Evolutionary conservation across 805 yeast species (phyloP).

Genomic region (Kuraishia piskuri): DNA sequence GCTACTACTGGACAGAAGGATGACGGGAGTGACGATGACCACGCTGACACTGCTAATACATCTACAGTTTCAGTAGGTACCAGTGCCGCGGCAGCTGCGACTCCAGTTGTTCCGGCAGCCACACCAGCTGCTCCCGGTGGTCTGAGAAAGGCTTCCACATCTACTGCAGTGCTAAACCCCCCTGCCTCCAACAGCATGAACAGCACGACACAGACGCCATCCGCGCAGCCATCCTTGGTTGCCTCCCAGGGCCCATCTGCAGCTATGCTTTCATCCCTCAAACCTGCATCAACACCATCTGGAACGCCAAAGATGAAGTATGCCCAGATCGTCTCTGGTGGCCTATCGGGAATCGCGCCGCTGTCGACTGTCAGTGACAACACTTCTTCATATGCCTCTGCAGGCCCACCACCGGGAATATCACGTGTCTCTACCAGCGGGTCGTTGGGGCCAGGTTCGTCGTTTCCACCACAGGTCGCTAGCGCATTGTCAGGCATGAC

Average conservation of each 20-base stretch:
- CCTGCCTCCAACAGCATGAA: slow-evolving; percentile 4
- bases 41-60: slow-evolving; percentile 1
- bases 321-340: slow-evolving; percentile 7
- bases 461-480: slow-evolving; percentile 3
- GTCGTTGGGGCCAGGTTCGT: slow-evolving; percentile 3
- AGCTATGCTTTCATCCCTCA: slow-evolving; percentile 4
- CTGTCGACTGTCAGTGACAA: slow-evolving; percentile 7
- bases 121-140: neutral
- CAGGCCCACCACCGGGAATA: slow-evolving; percentile 2
- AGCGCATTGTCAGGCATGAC: neutral
- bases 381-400: slow-evolving; percentile 1
- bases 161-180: too few species aligned
- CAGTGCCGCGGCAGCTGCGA: slow-evolving; percentile 4
- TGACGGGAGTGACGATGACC: slow-evolving; percentile 8
- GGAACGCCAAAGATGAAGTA: slow-evolving; percentile 32
- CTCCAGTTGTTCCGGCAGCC: slow-evolving; percentile 7
- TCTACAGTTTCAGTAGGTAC: neutral
- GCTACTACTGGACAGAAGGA: slow-evolving; percentile 12
- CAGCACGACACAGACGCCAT: neutral
- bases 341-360: neutral
- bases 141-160: neutral
- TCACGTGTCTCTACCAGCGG: neutral
- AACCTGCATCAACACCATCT: slow-evolving; percentile 19
- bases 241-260: slow-evolving; percentile 4
- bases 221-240: slow-evolving; percentile 1